Conservation (phyloP, 441 rosid genomes). For the Syzygium syzygioides region DNA sequence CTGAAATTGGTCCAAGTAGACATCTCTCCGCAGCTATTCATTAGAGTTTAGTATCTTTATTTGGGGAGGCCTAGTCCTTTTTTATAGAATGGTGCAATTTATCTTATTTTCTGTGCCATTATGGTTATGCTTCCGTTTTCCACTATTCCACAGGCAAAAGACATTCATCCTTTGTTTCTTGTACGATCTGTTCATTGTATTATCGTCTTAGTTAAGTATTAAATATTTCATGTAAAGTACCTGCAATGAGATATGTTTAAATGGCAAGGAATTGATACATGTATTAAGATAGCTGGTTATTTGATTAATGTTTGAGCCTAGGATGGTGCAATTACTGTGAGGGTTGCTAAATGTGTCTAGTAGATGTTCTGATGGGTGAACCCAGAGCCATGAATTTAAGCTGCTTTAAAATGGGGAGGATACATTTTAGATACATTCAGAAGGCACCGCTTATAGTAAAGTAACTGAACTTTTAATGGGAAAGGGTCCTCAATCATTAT, state of each 20-base stretch:
- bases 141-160: not conserved
- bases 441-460: not conserved
- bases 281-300: not conserved
- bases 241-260: not conserved
- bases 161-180: not conserved
- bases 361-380: not conserved
- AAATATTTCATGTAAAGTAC: not conserved
- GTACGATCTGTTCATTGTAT: not conserved
- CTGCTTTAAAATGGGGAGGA: not conserved
- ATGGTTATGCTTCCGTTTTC: not conserved
- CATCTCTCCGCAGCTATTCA: not conserved
- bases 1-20: not conserved
- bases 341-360: not conserved
- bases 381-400: not conserved
- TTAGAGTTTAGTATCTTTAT: not conserved
- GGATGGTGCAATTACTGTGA: not conserved
- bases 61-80: not conserved
- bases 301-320: not conserved
- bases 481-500: not conserved
- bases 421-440: not conserved
- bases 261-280: not conserved
- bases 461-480: not conserved
- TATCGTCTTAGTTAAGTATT: not conserved
- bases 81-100: not conserved
- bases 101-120: not conserved